Evolutionary conservation across 2,329 filamentous ascomycete species (phyloP).

Genomic region (Stagonosporopsis vannaccii): DNA sequence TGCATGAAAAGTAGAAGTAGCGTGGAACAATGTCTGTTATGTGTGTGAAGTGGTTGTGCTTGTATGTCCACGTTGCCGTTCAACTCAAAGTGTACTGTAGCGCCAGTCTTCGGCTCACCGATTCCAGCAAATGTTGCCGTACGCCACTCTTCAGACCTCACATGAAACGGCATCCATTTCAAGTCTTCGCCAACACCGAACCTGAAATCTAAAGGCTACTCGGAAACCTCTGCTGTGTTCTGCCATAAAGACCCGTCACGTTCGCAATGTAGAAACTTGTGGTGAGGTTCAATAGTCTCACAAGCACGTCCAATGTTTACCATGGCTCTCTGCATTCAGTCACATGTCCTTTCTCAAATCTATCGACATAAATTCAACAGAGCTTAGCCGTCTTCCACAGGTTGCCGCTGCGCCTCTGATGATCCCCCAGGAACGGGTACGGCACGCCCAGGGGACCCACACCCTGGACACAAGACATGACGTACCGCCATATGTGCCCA

Average conservation of each 20-base stretch:
- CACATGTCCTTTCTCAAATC: not conserved
- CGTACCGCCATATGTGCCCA: conserved; percentile 2
- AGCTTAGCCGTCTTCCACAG: not conserved
- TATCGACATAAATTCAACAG: not conserved
- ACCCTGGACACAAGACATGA: not conserved
- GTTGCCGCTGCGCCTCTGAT: conserved; percentile 1
- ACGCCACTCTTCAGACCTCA: not conserved
- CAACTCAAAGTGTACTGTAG: too few species aligned
- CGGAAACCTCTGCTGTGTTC: not conserved
- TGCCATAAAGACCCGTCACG: not conserved
- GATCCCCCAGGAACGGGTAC: conserved; percentile 1
- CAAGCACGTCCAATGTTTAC: not conserved
- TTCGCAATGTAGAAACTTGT: too few species aligned
- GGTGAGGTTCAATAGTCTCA: not conserved
- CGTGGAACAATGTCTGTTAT: too few species aligned
- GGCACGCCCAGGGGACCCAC: not conserved
- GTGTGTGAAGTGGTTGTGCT: too few species aligned
- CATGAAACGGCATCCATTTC: not conserved
- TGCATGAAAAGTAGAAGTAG: not conserved
- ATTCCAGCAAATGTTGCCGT: not conserved
- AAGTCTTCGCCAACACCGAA: not conserved
- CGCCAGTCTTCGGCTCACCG: too few species aligned
- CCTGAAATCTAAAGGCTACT: not conserved
- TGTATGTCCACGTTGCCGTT: too few species aligned
- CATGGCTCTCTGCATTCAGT: not conserved